Base-by-base conservation (phyloP, 805 yeast species). In the Scheffersomyces spartinae region DNA sequence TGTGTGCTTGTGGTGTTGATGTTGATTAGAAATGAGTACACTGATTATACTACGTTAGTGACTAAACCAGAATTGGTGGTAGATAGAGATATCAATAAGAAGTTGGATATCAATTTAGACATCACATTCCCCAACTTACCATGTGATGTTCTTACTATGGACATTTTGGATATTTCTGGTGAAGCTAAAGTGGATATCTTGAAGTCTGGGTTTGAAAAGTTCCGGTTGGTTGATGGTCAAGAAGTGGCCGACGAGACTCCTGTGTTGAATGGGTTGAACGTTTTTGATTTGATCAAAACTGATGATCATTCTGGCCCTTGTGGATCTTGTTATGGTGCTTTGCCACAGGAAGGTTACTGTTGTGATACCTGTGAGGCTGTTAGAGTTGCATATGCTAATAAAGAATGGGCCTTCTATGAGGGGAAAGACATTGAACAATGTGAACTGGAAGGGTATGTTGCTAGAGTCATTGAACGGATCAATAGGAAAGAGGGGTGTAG, bases 241-340 rank as follows among this genome's bases (percentile, higher is more conserved):
- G 61, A 53, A 27, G 45, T 74, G 18, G 55, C 47, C 4, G 47
- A 61, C 10, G 56, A 47, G 15, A 49, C 54, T 13, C 45, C 68
- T 35, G 51, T 54, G 25, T 51, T 64, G 5, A 70, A 71, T 36
- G 37, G 37, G 21, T 35, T 40, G 25, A 45, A 44, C 12, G 47
- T 31, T 13, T 34, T 39, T 2, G 4, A 62, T 9, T 16, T 29
- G 12, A 29, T 38, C 19, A 26, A 23, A 5, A 31, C 46, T 3
- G 20, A 31, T n/a, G 44, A 42, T 25, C 46, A n/a, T n/a, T n/a
- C 49, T 13, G 46, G 63, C 18, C 70, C 73, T 43, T 85, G 95
- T 62, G 97, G 96, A 4, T 65, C 93, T 1, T 88, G 98, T 57
- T 86, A 83, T 47, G 95, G 95, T 1, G 78, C 94, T 2, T 48